These are phyloP conservation scores for Parascedosporium putredinis DNA, from an alignment of 2,329 filamentous ascomycete species.

Conservation along the genomic window DNA sequence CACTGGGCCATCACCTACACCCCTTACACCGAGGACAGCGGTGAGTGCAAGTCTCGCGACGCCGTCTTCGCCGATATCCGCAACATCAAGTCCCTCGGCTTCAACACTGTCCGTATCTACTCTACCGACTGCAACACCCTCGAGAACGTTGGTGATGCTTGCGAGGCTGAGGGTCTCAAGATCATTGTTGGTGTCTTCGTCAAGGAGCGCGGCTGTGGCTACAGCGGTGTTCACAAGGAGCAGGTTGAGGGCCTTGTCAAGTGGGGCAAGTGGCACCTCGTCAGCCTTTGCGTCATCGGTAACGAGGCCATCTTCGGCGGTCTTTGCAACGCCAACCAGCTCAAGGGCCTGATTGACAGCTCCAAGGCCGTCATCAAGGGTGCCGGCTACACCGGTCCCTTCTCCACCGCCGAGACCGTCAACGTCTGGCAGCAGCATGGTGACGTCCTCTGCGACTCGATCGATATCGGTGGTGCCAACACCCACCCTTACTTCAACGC, in stretches of 20 bases:
- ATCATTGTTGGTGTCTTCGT: constrained; percentile 87
- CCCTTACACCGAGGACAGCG: constrained; percentile 49
- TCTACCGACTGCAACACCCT: constrained; percentile 83
- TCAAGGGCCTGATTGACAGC: constrained; percentile 59
- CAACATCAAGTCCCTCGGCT: constrained; percentile 53
- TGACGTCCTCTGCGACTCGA: constrained; percentile 52
- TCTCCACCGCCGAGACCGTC: constrained; percentile 82
- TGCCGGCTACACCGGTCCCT: constrained; percentile 60
- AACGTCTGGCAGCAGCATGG: constrained; percentile 60
- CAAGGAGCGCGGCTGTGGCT: constrained; percentile 50
- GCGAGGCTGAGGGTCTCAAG: constrained; percentile 55
- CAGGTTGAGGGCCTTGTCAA: constrained; percentile 64
- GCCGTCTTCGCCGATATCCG: constrained; percentile 51
- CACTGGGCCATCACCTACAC: constrained; percentile 75
- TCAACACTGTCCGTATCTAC: constrained; percentile 71
- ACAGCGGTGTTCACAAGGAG: constrained; percentile 51
- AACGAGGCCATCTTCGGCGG: constrained; percentile 83
- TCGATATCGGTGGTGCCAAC: constrained; percentile 78
- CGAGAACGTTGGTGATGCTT: constrained; percentile 61
- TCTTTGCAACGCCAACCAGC: constrained; percentile 51
- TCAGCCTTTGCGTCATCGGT: constrained; percentile 74
- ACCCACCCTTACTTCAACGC: constrained; percentile 93
- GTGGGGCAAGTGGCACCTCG: constrained; percentile 65
- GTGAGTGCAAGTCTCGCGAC: constrained; percentile 53
- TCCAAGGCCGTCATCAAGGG: constrained; percentile 51